phyloP scores from a whole-genome alignment of 768 basidiomycete genomes.

The Phlebiopsis flavidoalba region DNA sequence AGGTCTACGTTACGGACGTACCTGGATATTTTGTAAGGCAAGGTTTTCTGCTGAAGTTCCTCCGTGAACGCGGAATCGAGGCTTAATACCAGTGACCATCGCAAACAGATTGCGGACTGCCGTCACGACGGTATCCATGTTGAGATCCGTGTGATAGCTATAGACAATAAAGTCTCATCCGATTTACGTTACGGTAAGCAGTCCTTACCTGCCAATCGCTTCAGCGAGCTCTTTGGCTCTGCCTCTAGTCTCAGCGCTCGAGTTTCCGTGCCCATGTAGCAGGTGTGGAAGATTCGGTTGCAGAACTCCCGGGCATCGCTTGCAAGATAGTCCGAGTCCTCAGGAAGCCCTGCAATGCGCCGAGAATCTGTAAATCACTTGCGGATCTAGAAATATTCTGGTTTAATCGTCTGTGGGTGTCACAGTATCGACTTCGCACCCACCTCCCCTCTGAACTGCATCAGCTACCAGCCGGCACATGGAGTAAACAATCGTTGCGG shows the following conservation, averaged over 20 bases:
- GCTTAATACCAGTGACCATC: constrained; percentile 70
- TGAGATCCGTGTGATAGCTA: constrained; percentile 91
- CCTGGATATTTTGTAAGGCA: constrained; percentile 96
- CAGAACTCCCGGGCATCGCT: constrained; percentile 85
- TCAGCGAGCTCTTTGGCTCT: constrained; percentile 84
- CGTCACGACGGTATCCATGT: constrained; percentile 91
- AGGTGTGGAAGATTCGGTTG: constrained; percentile 88
- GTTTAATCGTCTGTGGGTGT: neutral
- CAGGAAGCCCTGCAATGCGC: constrained; percentile 80
- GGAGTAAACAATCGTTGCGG: constrained; percentile 90
- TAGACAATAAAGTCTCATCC: neutral
- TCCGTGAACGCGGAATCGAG: constrained; percentile 82
- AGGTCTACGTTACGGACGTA: constrained; percentile 17
- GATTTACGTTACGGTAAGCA: constrained; percentile 9
- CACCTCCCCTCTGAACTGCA: constrained; percentile 71
- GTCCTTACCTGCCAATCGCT: constrained; percentile 80
- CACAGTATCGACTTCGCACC: constrained; percentile 13
- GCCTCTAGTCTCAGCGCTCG: constrained; percentile 76
- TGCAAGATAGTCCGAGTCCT: constrained; percentile 78
- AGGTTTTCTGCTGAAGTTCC: constrained; percentile 87
- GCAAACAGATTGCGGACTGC: constrained; percentile 80
- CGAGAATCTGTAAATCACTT: constrained; percentile 90
- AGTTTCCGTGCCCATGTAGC: constrained; percentile 99
- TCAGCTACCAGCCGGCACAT: constrained; percentile 92
- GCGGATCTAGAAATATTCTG: constrained; percentile 46